Base-by-base conservation (phyloP, 176 grass and related monocot genomes). In the Oropetium thomaeum region DNA sequence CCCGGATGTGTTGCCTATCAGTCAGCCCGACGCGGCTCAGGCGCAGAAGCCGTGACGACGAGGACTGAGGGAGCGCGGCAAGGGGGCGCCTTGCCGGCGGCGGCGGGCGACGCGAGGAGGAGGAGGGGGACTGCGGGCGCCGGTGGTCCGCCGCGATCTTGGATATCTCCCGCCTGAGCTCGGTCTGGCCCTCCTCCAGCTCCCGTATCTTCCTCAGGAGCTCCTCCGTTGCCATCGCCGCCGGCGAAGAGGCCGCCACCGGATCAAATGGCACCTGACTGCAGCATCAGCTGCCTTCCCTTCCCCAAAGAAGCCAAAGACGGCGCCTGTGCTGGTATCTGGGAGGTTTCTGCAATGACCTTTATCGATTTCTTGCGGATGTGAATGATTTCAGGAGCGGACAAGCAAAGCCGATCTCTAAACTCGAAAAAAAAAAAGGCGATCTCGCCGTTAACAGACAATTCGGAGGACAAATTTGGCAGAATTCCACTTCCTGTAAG, bases 131-230 rank as follows among this genome's bases (percentile, higher is more conserved):
- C 8, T 72, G 76, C 52, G 78, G 58, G 37, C 42, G 30, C 8
- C 58, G 41, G 5, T 20, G 66, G 38, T 59, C 84, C 71, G 80
- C 76, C 69, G 71, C 54, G 44, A 97, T 45, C 58, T 68, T 93
- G 52, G 81, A 74, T 34, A 94, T 70, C 82, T 87, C 81, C 30
- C 81, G 86, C 88, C 84, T 89, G 42, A 93, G 52, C 34, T 83
- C 75, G 1, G 86, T 86, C 8, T 93, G 95, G 20, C 88, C 91
- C 1, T 74, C 86, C 79, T 93, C 88, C 42, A 93, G 90, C 65
- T 81, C 74, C 38, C 79, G 59, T 48, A 93, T 66, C 76, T 97
- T 97, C 85, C 76, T 84, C 38, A 90, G 31, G 6, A 97, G 83
- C 47, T 85, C 79, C 26, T 85, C 84, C 17, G 74, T 65, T 20